Conservation (phyloP, 306 rosid genomes). For the Quercus robur region DNA sequence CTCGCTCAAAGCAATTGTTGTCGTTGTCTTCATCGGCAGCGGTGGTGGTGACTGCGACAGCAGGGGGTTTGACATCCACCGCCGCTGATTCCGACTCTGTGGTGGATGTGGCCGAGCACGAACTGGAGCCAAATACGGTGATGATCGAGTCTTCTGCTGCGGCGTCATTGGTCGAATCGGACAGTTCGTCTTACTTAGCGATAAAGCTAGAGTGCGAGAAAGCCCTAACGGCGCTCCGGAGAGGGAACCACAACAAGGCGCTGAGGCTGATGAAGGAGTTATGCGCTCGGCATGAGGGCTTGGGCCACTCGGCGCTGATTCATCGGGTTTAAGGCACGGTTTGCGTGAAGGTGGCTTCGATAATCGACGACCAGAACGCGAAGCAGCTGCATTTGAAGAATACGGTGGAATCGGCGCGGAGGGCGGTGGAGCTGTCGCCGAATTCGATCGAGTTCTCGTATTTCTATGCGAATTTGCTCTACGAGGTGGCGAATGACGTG, state of each 20-base stretch:
- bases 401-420: constrained; percentile 74
- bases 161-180: constrained; percentile 31
- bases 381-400: constrained; percentile 73
- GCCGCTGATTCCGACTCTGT: constrained; percentile 51
- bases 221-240: constrained; percentile 71
- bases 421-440: constrained; percentile 70
- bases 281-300: constrained; percentile 49
- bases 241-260: constrained; percentile 87
- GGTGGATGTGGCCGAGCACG: constrained; percentile 25
- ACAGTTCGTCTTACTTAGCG: constrained; percentile 40
- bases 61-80: background rate
- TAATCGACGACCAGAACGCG: constrained; percentile 57
- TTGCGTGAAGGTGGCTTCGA: constrained; percentile 60
- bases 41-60: constrained; percentile 20
- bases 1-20: constrained; percentile 58
- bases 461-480: constrained; percentile 69
- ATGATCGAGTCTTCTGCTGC: constrained; percentile 30
- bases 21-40: constrained; percentile 6
- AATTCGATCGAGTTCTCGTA: constrained; percentile 74
- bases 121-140: background rate
- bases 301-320: constrained; percentile 51
- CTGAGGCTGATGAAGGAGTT: constrained; percentile 77
- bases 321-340: constrained; percentile 84
- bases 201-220: constrained; percentile 83
- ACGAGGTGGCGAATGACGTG: constrained; percentile 72